Conservation (phyloP, 352 stramenopile species). For the Globisporangium yorkense region DNA sequence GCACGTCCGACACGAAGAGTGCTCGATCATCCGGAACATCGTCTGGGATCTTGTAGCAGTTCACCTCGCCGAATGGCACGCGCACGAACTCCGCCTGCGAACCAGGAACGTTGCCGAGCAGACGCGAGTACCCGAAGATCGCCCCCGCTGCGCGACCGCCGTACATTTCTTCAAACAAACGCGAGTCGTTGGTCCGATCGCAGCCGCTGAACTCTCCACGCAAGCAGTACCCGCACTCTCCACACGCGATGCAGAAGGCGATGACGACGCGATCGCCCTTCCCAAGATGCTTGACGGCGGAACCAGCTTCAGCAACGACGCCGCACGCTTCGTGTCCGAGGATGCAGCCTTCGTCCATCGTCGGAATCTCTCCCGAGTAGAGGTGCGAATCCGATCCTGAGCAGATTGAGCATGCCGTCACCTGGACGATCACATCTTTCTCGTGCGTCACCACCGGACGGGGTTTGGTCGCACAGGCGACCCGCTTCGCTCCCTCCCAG, state of each 20-base stretch:
- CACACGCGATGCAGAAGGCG: constrained; percentile 63
- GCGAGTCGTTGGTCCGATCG: constrained; percentile 67
- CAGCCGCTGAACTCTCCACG: constrained; percentile 55
- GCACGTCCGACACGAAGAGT: constrained; percentile 53
- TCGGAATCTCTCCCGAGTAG: constrained; percentile 24
- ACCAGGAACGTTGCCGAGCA: constrained; percentile 56
- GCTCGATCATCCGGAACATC: constrained; percentile 58
- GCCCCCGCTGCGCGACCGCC: constrained; percentile 54
- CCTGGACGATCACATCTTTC: constrained; percentile 53
- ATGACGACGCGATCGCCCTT: constrained; percentile 63
- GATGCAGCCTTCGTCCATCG: constrained; percentile 54
- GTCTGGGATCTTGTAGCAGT: constrained; percentile 57
- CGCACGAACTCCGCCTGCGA: constrained; percentile 71
- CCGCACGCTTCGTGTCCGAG: constrained; percentile 66
- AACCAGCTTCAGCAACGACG: constrained; percentile 43
- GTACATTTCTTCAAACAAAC: constrained; percentile 56
- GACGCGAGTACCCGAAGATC: constrained; percentile 46
- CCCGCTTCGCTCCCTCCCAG: constrained; percentile 16
- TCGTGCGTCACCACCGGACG: constrained; percentile 22
- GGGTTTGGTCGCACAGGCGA: constrained; percentile 17
- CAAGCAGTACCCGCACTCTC: constrained; percentile 60
- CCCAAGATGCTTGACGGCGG: constrained; percentile 44
- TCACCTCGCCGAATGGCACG: constrained; percentile 66
- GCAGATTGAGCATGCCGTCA: constrained; percentile 58
- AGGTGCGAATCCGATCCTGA: constrained; percentile 44